Evolutionary conservation across 768 basidiomycete species (phyloP).

Genomic region (Gymnopilus junonius): DNA sequence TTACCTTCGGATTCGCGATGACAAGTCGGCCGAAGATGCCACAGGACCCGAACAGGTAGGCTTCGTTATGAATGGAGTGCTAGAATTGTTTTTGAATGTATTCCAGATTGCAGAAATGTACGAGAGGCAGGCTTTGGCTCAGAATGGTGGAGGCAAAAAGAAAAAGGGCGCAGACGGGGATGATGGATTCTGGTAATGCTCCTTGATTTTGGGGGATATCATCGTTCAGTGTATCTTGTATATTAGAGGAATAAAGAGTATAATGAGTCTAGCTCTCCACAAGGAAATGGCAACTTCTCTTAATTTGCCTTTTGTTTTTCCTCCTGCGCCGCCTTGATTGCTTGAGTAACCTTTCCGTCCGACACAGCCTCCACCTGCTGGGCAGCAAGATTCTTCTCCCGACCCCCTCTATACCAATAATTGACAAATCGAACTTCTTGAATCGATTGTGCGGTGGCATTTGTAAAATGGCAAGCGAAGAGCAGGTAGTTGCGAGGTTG

Average conservation of each 20-base stretch:
- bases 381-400: slow-evolving; percentile 65
- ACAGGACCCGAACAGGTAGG: slow-evolving; percentile 90
- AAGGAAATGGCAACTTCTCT: slow-evolving; percentile 21
- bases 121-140: slow-evolving; percentile 82
- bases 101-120: slow-evolving; percentile 92
- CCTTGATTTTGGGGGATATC: slow-evolving; percentile 17
- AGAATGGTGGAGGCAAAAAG: slow-evolving; percentile 63
- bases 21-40: slow-evolving; percentile 91
- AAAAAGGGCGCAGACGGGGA: slow-evolving; percentile 74
- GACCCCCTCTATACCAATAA: slow-evolving; percentile 91
- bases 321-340: slow-evolving; percentile 50
- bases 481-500: slow-evolving; percentile 96
- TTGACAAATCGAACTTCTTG: slow-evolving; percentile 87
- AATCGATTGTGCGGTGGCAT: slow-evolving; percentile 81
- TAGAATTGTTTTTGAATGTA: not conserved
- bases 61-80: not conserved
- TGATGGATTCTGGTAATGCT: slow-evolving; percentile 76
- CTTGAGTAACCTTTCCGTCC: slow-evolving; percentile 52
- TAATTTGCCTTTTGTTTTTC: slow-evolving; percentile 35
- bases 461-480: slow-evolving; percentile 93
- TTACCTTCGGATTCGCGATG: slow-evolving; percentile 90
- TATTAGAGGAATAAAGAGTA: slow-evolving; percentile 25
- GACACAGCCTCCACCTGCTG: slow-evolving; percentile 24
- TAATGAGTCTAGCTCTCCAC: slow-evolving; percentile 12
- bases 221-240: slow-evolving; percentile 28